A percentile compares a stretch with the other conserved stretches of the same genome.
phyloP scores from a whole-genome alignment of 208 protist genomes.

The Leishmania tropica region DNA sequence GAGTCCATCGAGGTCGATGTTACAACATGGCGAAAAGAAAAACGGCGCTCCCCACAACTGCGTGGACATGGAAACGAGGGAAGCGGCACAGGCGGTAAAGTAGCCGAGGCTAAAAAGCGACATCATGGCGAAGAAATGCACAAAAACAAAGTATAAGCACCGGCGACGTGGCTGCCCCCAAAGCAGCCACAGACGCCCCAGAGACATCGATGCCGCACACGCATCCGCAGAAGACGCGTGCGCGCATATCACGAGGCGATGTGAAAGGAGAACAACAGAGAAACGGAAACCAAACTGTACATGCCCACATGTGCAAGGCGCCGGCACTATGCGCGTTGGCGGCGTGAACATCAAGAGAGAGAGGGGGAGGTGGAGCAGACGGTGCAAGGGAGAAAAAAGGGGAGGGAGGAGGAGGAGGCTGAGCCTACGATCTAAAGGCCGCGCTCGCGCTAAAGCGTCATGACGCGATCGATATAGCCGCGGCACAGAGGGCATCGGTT shows the following conservation, averaged over 20 bases:
- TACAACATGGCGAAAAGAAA: not conserved
- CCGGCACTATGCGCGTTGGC: not conserved
- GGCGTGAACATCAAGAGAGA: not conserved
- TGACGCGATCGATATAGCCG: slow-evolving; percentile 60
- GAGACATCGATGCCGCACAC: not conserved
- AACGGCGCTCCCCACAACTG: not conserved
- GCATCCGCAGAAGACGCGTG: not conserved
- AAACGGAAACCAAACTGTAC: not conserved
- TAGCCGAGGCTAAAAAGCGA: not conserved
- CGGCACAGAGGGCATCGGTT: slow-evolving; percentile 94
- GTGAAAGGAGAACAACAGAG: not conserved
- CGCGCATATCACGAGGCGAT: not conserved
- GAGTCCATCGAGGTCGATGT: too few relatives aligned
- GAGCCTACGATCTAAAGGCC: not conserved
- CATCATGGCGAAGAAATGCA: not conserved
- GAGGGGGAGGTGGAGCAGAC: not conserved
- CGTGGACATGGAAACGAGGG: not conserved
- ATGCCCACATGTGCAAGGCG: not conserved
- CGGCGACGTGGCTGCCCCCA: too few relatives aligned
- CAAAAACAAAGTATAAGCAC: not conserved
- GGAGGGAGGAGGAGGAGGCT: not conserved
- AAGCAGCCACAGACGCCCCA: not conserved
- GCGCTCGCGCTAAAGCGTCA: slow-evolving; percentile 46
- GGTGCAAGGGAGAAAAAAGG: not conserved
- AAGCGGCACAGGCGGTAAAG: not conserved